These are phyloP conservation scores for Orobanche coerulescens DNA, from an alignment of 257 asterid species.

Conservation along the genomic window DNA sequence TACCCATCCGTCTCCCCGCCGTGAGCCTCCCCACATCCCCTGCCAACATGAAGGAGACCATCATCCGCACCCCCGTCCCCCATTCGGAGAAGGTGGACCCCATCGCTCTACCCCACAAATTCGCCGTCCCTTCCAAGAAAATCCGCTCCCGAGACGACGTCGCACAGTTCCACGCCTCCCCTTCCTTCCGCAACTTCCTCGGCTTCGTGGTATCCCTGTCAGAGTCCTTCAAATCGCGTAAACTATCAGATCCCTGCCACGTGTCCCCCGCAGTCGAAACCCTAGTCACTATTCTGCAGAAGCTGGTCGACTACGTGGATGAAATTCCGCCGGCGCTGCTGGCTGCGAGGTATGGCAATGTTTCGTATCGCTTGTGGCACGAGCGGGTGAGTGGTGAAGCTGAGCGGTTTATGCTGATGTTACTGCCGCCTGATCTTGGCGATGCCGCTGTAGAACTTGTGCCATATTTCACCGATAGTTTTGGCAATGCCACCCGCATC, in stretches of 20 bases:
- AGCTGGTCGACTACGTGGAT: slow-evolving; percentile 45
- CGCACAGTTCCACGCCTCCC: slow-evolving; percentile 48
- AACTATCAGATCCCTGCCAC: slow-evolving; percentile 64
- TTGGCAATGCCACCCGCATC: slow-evolving; percentile 72
- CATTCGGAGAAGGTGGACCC: slow-evolving; percentile 48
- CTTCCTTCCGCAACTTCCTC: slow-evolving; percentile 48
- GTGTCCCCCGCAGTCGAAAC: slow-evolving; percentile 40
- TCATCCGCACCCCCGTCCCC: slow-evolving; percentile 89
- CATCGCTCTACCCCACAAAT: slow-evolving; percentile 48
- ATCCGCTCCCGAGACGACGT: slow-evolving; percentile 60
- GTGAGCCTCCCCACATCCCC: slow-evolving; percentile 64
- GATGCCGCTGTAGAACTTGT: slow-evolving; percentile 57
- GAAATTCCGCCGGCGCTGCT: slow-evolving; percentile 70
- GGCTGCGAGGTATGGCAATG: slow-evolving; percentile 66
- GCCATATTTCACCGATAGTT: slow-evolving; percentile 73
- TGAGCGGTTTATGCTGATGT: slow-evolving; percentile 39
- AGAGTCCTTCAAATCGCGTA: slow-evolving; percentile 56
- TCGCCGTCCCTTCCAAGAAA: slow-evolving; percentile 45
- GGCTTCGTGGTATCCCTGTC: slow-evolving; percentile 76
- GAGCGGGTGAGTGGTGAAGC: slow-evolving; percentile 61
- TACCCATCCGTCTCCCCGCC: slow-evolving; percentile 88
- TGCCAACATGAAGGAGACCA: slow-evolving; percentile 57
- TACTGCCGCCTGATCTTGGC: slow-evolving; percentile 39
- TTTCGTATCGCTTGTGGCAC: slow-evolving; percentile 72
- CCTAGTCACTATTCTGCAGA: slow-evolving; percentile 37